Conservation (phyloP, 441 rosid species). For the Omphalea diandra region DNA sequence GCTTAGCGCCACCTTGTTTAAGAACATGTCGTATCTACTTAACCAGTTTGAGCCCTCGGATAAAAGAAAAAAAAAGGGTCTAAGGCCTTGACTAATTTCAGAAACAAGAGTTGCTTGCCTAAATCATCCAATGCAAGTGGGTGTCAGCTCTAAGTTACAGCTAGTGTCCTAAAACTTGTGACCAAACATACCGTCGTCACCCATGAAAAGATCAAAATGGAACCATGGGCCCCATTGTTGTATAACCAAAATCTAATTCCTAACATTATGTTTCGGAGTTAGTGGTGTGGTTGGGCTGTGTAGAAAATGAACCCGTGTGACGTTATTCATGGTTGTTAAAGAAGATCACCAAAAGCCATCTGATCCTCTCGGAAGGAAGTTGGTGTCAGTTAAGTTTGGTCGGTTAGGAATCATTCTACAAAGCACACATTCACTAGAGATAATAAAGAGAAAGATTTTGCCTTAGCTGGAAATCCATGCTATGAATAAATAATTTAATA, state of each 20-base stretch:
- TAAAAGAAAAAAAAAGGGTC: no score
- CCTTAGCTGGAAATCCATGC: neutral
- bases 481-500: neutral
- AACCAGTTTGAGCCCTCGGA: no score
- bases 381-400: constrained; percentile 36
- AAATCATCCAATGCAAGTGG: neutral
- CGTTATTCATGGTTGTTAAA: constrained; percentile 24
- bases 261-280: constrained; percentile 13
- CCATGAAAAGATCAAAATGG: neutral
- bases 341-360: constrained; percentile 40
- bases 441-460: neutral
- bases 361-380: constrained; percentile 17
- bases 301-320: constrained; percentile 31
- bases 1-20: no score
- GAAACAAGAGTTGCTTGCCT: neutral
- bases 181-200: no score
- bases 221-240: neutral
- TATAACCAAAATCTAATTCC: neutral
- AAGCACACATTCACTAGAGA: neutral
- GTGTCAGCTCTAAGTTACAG: no score
- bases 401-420: constrained; percentile 21
- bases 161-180: no score
- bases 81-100: neutral
- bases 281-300: constrained; percentile 31
- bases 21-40: no score